A percentile compares a stretch with the other conserved stretches of the same genome.
These are phyloP conservation scores for Corymbia maculata DNA, from an alignment of 345 rosid genomes.

Conservation along the genomic window DNA sequence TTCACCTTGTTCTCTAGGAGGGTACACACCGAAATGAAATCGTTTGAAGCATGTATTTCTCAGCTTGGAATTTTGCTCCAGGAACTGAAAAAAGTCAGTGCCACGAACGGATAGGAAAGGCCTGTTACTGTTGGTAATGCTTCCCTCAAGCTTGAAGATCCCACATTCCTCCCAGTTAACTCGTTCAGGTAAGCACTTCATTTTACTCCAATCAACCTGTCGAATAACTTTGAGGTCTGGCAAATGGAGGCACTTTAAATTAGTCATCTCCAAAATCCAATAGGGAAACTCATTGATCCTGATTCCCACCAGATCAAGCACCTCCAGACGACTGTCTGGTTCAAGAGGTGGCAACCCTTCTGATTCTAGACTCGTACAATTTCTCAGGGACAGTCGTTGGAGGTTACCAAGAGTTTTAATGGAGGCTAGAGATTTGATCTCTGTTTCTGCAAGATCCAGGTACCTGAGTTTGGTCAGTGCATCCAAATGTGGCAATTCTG, in stretches of 20 bases:
- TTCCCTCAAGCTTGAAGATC: background rate
- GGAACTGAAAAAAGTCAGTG: background rate
- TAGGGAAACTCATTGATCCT: conserved; percentile 2
- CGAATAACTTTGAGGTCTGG: background rate
- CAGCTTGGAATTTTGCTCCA: background rate
- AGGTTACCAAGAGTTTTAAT: conserved; percentile 3
- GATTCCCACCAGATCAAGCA: conserved; percentile 20
- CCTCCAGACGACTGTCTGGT: conserved; percentile 2
- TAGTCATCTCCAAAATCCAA: background rate
- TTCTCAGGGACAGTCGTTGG: conserved; percentile 3
- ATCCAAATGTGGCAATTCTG: background rate
- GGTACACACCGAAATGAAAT: background rate
- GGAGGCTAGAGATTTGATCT: background rate
- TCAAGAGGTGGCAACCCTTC: background rate
- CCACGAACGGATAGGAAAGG: background rate
- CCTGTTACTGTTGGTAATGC: background rate
- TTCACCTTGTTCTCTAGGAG: background rate
- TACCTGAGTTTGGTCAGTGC: background rate
- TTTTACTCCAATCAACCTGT: conserved; percentile 4
- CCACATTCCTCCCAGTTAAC: conserved; percentile 4
- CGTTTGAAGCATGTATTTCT: background rate
- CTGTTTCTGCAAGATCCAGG: conserved; percentile 9
- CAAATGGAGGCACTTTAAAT: conserved; percentile 6
- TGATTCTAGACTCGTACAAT: conserved; percentile 1
- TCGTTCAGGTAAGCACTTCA: background rate